phyloP scores from a whole-genome alignment of 768 basidiomycete species.

The Leucosporidium scottii region DNA sequence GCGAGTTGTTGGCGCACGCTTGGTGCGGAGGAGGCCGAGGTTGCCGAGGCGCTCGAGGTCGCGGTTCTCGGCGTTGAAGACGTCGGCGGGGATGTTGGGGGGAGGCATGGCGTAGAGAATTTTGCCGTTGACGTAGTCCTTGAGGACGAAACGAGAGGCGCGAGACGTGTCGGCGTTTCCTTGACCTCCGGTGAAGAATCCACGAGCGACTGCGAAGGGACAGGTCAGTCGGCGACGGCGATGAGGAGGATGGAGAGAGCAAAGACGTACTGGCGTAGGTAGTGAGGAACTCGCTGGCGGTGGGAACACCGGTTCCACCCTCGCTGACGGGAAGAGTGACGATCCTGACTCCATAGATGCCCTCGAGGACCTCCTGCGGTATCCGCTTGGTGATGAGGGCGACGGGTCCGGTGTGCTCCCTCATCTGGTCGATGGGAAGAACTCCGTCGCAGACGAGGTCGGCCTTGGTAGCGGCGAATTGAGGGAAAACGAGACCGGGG shows the following conservation, averaged over 20 bases:
- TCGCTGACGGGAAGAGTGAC: slow-evolving; percentile 61
- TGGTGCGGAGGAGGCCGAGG: slow-evolving; percentile 59
- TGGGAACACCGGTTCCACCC: slow-evolving; percentile 63
- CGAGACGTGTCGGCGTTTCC: slow-evolving; percentile 97
- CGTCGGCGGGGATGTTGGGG: slow-evolving; percentile 51
- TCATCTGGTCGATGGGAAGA: slow-evolving; percentile 92
- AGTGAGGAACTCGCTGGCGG: slow-evolving; percentile 72
- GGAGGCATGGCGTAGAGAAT: slow-evolving; percentile 89
- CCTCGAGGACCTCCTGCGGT: slow-evolving; percentile 76
- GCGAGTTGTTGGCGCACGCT: slow-evolving; percentile 77
- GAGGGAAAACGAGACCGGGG: slow-evolving; percentile 95
- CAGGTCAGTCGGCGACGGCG: slow-evolving; percentile 10
- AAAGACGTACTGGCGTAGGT: slow-evolving; percentile 78
- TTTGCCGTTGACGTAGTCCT: slow-evolving; percentile 94
- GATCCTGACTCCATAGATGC: slow-evolving; percentile 77
- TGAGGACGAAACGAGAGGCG: slow-evolving; percentile 81
- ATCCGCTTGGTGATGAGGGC: slow-evolving; percentile 70
- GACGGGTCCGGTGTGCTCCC: slow-evolving; percentile 81
- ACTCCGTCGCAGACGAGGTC: slow-evolving; percentile 95
- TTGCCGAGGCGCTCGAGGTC: slow-evolving; percentile 53
- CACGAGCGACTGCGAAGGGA: slow-evolving; percentile 67
- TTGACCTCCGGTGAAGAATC: slow-evolving; percentile 85
- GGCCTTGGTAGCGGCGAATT: slow-evolving; percentile 94
- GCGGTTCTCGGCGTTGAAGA: slow-evolving; percentile 69
- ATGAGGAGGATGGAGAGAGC: background rate